Base-by-base conservation (phyloP, 2,329 filamentous ascomycete species). In the Alternaria sp. region DNA sequence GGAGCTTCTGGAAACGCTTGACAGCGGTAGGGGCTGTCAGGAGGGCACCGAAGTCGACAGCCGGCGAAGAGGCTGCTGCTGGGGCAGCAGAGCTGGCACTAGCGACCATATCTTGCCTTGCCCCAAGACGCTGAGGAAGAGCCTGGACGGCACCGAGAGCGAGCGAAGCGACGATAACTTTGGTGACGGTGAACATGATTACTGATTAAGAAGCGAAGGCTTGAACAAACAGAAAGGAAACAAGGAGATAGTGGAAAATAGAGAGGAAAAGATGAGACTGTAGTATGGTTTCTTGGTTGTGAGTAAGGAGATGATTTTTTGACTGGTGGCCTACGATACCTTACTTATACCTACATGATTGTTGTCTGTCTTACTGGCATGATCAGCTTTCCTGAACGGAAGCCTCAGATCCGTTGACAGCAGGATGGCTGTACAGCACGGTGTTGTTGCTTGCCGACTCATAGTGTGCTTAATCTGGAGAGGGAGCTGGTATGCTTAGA, bases 1-100 rank as follows among this genome's bases (percentile, higher is more conserved):
- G 69, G 40, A 81, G 72, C 12, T 67, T 64, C 54, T 80, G 75
- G 69, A 79, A 80, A 34, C 76, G 74, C 60, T 80, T 79, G 66
- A 80, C 71, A 10, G 77, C 72, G 4, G 77, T 76, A 12, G 78
- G 71, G 3, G 74, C 74, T 3, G 65, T 70, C 60, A 72, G 65
- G 38, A 80, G 73, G 28, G 75, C 68, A 11, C 63, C 61, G 64
- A 78, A 70, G 25, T 78, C 62, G 59, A 68, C 68, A 44, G 65
- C 34, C 20, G 60, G 43, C n/a, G 67, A 57, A 30, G 64, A 36
- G 43, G 64, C 40, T 45, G 59, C 61, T 9, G 59, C 48, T 16
- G 59, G 40, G 10, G 54, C 54, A 8, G 25, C 38, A 59, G 53
- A 32, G 50, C 58, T 36, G 60, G 63, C 16, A 44, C 54, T 48